A percentile compares a stretch with the other conserved stretches of the same genome.
Evolutionary conservation across 2,329 filamentous ascomycete species (phyloP).

Genomic region (Paraphoma sp.): DNA sequence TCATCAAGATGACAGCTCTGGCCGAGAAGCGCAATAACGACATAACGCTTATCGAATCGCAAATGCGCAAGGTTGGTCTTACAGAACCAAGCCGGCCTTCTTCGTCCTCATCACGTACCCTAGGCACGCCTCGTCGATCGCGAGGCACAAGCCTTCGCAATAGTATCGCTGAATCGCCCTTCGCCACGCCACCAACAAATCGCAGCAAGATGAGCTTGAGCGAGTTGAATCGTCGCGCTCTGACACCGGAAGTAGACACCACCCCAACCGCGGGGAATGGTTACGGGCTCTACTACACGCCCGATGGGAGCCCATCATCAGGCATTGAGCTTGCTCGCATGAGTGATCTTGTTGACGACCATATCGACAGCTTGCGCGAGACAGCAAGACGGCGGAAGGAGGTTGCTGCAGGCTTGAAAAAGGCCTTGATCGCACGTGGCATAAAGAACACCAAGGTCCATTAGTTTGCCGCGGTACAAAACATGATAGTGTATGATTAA

Average conservation of each 20-base stretch:
- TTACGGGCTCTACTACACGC: slow-evolving; percentile 45
- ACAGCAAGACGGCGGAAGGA: slow-evolving; percentile 45
- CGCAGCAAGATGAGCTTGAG: slow-evolving; percentile 40
- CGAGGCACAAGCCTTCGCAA: slow-evolving; percentile 20
- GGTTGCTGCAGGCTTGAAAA: slow-evolving; percentile 48
- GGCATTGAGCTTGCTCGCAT: slow-evolving; percentile 42
- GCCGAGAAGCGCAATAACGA: slow-evolving; percentile 90
- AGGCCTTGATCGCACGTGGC: slow-evolving; percentile 42
- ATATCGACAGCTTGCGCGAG: slow-evolving; percentile 47
- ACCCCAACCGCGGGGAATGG: slow-evolving; percentile 35
- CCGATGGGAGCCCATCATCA: slow-evolving; percentile 31
- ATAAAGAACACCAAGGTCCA: slow-evolving; percentile 34
- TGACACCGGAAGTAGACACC: slow-evolving; percentile 38
- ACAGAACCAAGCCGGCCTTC: slow-evolving; percentile 28
- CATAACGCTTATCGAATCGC: slow-evolving; percentile 85
- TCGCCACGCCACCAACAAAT: slow-evolving; percentile 46
- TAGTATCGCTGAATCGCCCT: slow-evolving; percentile 35
- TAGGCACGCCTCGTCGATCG: slow-evolving; percentile 24
- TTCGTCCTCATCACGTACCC: slow-evolving; percentile 26
- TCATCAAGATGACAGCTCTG: slow-evolving; percentile 90
- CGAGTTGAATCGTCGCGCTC: slow-evolving; percentile 35
- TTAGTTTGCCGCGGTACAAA: background rate
- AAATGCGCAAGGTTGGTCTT: slow-evolving; percentile 73
- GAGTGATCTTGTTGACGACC: slow-evolving; percentile 49
- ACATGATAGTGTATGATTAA: slow-evolving; percentile 32